These are phyloP conservation scores for Aspergillus funiculosus DNA, from an alignment of 495 filamentous ascomycete genomes.

Conservation along the genomic window DNA sequence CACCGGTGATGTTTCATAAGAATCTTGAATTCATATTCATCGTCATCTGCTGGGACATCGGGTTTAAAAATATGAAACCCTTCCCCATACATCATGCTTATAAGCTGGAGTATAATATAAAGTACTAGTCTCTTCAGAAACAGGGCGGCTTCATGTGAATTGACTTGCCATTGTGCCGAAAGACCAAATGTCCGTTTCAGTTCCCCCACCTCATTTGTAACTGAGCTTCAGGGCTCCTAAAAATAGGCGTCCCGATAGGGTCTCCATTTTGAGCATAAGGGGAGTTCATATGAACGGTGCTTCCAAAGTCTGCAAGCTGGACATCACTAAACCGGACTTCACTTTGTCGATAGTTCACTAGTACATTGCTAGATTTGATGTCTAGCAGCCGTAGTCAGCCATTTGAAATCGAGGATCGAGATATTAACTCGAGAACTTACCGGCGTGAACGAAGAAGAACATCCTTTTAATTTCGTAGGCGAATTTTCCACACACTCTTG, in stretches of 20 bases:
- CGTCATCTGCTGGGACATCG: constrained; percentile 29
- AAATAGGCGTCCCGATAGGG: constrained; percentile 33
- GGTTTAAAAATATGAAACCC: constrained; percentile 42
- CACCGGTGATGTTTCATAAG: constrained; percentile 34
- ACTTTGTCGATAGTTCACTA: constrained; percentile 34
- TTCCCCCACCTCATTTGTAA: constrained; percentile 31
- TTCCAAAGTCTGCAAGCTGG: constrained; percentile 37
- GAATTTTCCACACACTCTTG: constrained; percentile 35
- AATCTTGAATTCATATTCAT: constrained; percentile 38
- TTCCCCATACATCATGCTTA: constrained; percentile 35
- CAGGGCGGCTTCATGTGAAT: not conserved
- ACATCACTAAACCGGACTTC: constrained; percentile 33
- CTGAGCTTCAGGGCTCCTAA: constrained; percentile 34
- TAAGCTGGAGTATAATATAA: constrained; percentile 26
- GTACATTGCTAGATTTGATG: constrained; percentile 38
- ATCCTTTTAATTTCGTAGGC: constrained; percentile 38
- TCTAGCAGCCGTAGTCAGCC: constrained; percentile 20
- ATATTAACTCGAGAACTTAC: constrained; percentile 1
- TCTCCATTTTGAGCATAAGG: constrained; percentile 32
- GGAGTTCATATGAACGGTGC: constrained; percentile 30
- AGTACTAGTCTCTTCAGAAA: not conserved
- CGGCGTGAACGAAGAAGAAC: constrained; percentile 24
- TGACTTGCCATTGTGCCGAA: constrained; percentile 32
- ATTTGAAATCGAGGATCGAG: not conserved
- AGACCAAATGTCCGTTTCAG: constrained; percentile 43